Conservation (phyloP, 2,329 filamentous ascomycete species). For the Arthrobotrys musiformis region DNA sequence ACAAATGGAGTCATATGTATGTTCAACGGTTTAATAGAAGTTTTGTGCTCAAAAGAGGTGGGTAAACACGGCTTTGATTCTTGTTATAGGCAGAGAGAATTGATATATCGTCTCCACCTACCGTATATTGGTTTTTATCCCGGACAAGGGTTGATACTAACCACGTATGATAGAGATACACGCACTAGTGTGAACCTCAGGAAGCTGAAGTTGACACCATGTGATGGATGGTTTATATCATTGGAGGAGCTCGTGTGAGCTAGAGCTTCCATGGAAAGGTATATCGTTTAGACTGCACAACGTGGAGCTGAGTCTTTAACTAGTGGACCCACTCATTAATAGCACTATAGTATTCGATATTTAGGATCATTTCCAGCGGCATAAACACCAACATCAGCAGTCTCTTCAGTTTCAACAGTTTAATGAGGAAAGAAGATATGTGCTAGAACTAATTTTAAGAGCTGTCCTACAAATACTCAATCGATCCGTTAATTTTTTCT, state of each 20-base stretch:
- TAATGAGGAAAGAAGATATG: background rate
- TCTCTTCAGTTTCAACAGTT: background rate
- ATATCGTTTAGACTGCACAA: background rate
- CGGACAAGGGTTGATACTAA: background rate
- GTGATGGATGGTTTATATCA: background rate
- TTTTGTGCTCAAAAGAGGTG: background rate
- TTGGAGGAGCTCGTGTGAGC: slow-evolving; percentile 15
- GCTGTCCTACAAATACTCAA: background rate
- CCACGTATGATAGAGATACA: background rate
- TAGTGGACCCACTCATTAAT: background rate
- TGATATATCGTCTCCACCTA: background rate
- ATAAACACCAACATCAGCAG: background rate
- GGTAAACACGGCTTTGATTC: background rate
- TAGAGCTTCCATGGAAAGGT: slow-evolving; percentile 1
- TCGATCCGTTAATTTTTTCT: background rate
- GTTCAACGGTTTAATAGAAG: background rate
- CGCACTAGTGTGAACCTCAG: background rate
- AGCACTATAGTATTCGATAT: background rate
- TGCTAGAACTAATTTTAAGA: background rate
- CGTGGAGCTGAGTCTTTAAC: background rate
- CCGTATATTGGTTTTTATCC: background rate
- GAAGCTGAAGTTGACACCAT: background rate
- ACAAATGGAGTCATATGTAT: background rate
- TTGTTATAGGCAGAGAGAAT: background rate
- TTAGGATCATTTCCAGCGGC: background rate